Conservation (phyloP, 2,329 filamentous ascomycete genomes). For the Calonectria hawksworthii region DNA sequence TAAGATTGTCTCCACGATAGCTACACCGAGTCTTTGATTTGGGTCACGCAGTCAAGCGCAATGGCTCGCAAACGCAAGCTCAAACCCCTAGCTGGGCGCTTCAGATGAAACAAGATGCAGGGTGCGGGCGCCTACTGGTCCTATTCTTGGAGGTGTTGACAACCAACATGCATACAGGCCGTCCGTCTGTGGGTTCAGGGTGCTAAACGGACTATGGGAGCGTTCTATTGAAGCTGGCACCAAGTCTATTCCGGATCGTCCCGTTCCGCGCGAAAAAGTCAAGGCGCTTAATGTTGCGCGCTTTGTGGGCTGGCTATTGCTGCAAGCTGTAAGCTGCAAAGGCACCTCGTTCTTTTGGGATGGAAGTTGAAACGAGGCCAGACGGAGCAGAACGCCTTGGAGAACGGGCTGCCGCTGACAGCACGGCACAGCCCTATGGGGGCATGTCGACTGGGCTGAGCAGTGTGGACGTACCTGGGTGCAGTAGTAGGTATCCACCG, state of each 20-base stretch:
- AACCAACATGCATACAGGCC: slow-evolving; percentile 2
- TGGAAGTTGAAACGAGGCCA: not conserved
- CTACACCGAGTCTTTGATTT: not conserved
- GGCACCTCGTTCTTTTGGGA: not conserved
- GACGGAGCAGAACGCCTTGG: not conserved
- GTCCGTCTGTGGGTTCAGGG: not conserved
- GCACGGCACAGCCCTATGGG: slow-evolving; percentile 9
- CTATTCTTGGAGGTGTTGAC: not conserved
- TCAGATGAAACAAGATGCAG: not conserved
- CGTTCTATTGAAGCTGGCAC: not conserved
- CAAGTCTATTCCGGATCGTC: slow-evolving; percentile 10
- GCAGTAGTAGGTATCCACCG: not conserved
- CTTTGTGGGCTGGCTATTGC: not conserved
- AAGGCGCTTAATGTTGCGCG: not conserved
- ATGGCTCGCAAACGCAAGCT: not conserved
- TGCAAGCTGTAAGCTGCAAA: not conserved
- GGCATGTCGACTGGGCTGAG: not conserved
- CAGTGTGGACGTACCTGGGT: not conserved
- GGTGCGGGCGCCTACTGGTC: not conserved
- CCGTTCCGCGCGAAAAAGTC: slow-evolving; percentile 2
- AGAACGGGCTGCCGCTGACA: not conserved
- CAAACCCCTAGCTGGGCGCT: not conserved
- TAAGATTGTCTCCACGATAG: not conserved
- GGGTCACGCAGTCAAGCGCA: not conserved
- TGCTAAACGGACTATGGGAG: not conserved